Evolutionary conservation across 164 flowering plant species (phyloP).

Genomic region (Liquidambar formosana): DNA sequence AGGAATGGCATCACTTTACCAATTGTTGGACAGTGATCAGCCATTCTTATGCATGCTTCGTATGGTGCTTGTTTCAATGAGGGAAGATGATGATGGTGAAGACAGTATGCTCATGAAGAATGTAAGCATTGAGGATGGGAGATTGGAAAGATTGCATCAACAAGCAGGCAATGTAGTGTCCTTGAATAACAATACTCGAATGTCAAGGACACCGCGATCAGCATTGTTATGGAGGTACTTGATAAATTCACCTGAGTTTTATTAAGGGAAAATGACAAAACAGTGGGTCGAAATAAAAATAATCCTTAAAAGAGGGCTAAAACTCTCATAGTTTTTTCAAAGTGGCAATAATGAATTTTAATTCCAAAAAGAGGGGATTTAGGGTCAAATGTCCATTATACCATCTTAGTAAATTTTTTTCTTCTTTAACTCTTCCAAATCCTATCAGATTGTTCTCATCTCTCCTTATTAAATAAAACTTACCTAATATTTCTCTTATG

Average conservation of each 20-base stretch:
- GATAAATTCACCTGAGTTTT: not conserved
- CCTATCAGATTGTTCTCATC: too few species aligned
- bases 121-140: constrained; percentile 48
- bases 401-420: too few species aligned
- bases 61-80: constrained; percentile 96
- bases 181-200: constrained; percentile 39
- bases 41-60: constrained; percentile 99
- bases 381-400: too few species aligned
- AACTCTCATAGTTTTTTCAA: too few species aligned
- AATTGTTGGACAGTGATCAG: constrained; percentile 95
- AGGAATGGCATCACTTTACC: constrained; percentile 94
- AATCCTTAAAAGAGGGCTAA: too few species aligned
- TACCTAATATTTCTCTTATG: too few species aligned
- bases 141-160: constrained; percentile 42
- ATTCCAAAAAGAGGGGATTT: too few species aligned
- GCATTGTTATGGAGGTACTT: constrained; percentile 95
- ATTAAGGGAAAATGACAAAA: too few species aligned
- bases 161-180: constrained; percentile 34
- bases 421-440: too few species aligned
- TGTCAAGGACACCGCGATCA: constrained; percentile 76
- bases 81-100: constrained; percentile 95
- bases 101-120: constrained; percentile 63
- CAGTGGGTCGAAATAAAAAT: too few species aligned
- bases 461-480: too few species aligned
- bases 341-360: too few species aligned